Conservation (phyloP, 331 rosid species). For the Pyrus hybrid region DNA sequence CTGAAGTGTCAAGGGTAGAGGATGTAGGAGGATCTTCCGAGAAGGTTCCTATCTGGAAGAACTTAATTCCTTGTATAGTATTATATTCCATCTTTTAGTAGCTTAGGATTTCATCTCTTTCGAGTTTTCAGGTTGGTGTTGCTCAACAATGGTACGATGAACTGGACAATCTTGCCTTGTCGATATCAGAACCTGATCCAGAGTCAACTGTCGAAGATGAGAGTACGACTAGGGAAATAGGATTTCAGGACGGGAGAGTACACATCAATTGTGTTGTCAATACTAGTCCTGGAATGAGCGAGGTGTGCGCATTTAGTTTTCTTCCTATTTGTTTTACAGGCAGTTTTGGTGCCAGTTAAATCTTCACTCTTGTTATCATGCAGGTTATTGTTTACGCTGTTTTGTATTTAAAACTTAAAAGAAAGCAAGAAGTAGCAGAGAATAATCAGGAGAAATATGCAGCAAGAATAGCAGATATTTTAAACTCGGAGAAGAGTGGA, state of each 20-base stretch:
- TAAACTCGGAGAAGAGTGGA: constrained; percentile 36
- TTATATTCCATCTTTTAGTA: neutral
- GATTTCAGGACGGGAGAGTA: constrained; percentile 32
- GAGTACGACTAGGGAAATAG: constrained; percentile 15
- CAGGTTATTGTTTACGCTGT: constrained; percentile 69
- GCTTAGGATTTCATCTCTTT: constrained; percentile 10
- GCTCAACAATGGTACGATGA: constrained; percentile 89
- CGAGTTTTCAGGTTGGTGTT: constrained; percentile 48
- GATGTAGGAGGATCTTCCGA: constrained; percentile 38
- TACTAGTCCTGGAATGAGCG: constrained; percentile 88
- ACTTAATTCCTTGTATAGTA: neutral
- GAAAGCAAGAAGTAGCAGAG: constrained; percentile 16
- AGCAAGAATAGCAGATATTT: constrained; percentile 46
- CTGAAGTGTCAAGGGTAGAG: constrained; percentile 45
- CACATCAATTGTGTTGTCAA: constrained; percentile 35
- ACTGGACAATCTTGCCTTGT: constrained; percentile 58
- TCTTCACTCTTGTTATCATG: constrained; percentile 11
- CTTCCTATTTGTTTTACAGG: neutral
- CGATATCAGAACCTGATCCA: constrained; percentile 33
- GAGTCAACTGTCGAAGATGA: constrained; percentile 35
- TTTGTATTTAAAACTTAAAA: constrained; percentile 51
- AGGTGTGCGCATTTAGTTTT: constrained; percentile 39
- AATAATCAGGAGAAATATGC: constrained; percentile 45
- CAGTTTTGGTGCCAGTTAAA: neutral
- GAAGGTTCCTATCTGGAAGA: constrained; percentile 35